Conservation (phyloP, 1,284 basidiomycete genomes). For the Pyrrhoderma noxium region DNA sequence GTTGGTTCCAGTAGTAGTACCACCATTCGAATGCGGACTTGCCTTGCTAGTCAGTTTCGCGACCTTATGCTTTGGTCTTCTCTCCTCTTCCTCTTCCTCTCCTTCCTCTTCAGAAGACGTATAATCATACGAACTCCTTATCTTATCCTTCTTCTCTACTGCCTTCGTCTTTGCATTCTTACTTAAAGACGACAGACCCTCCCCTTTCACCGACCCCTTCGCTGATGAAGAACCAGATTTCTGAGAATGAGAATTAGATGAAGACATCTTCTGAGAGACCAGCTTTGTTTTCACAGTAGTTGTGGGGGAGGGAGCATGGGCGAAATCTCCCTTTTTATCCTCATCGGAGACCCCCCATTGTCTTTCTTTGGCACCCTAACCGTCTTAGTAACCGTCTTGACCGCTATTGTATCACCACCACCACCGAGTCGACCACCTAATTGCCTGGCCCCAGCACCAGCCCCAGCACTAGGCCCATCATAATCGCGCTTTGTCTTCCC, state of each 20-base stretch:
- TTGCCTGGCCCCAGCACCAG: neutral
- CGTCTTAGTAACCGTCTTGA: too few species aligned
- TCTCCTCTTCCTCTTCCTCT: slow-evolving; percentile 17
- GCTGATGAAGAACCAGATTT: too few species aligned
- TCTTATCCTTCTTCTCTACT: slow-evolving; percentile 25
- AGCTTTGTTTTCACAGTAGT: slow-evolving; percentile 20
- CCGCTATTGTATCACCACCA: too few species aligned
- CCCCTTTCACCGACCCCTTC: too few species aligned
- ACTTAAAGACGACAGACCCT: neutral
- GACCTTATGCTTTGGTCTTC: slow-evolving; percentile 5
- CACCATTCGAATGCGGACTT: too few species aligned
- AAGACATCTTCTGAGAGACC: slow-evolving; percentile 15
- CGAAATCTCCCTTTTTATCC: slow-evolving; percentile 5
- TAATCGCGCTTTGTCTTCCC: slow-evolving; percentile 27
- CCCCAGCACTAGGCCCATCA: neutral
- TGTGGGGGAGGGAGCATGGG: slow-evolving; percentile 24
- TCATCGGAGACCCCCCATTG: slow-evolving; percentile 21
- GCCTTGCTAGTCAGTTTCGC: neutral
- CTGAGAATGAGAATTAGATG: too few species aligned
- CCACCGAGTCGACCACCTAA: neutral
- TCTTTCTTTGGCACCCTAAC: slow-evolving; percentile 22
- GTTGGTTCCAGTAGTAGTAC: neutral
- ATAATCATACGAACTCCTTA: slow-evolving; percentile 44
- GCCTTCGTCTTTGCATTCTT: slow-evolving; percentile 17
- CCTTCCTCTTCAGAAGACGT: slow-evolving; percentile 55